Evolutionary conservation across 768 basidiomycete genomes (phyloP).

Genomic region (Suillus variegatus): DNA sequence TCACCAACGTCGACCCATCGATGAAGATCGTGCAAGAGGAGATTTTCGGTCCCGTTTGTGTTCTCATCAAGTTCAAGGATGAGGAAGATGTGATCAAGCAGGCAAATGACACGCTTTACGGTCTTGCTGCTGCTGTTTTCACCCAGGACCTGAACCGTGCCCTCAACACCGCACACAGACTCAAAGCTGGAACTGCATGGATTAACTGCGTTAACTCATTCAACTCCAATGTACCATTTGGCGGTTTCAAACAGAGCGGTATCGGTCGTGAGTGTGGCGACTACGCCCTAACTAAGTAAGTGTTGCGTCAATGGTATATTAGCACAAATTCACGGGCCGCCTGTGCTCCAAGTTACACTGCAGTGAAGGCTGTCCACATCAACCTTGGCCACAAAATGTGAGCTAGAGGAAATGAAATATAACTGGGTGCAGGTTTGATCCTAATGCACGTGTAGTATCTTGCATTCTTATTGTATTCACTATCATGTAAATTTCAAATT

Average conservation of each 20-base stretch:
- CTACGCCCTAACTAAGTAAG: constrained; percentile 60
- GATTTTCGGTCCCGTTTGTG: constrained; percentile 82
- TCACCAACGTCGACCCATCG: constrained; percentile 61
- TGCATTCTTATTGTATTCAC: background rate
- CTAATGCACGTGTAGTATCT: background rate
- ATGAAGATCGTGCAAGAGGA: constrained; percentile 80
- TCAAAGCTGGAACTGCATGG: constrained; percentile 86
- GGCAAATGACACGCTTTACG: constrained; percentile 88
- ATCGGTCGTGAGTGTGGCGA: constrained; percentile 82
- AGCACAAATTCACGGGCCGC: background rate
- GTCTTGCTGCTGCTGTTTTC: constrained; percentile 88
- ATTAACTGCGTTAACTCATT: constrained; percentile 39
- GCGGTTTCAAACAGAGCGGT: constrained; percentile 84
- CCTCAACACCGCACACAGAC: constrained; percentile 64
- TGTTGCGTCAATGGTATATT: background rate
- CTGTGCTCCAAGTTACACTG: constrained; percentile 44
- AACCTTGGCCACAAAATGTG: constrained; percentile 41
- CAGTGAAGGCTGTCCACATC: constrained; percentile 64
- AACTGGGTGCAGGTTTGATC: background rate
- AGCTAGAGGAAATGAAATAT: background rate
- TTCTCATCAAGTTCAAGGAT: constrained; percentile 63
- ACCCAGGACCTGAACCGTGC: constrained; percentile 77
- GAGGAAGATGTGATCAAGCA: constrained; percentile 56
- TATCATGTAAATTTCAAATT: background rate
- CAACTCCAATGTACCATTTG: constrained; percentile 64